Conservation (phyloP, 768 basidiomycete genomes). For the Piloderma croceum region DNA sequence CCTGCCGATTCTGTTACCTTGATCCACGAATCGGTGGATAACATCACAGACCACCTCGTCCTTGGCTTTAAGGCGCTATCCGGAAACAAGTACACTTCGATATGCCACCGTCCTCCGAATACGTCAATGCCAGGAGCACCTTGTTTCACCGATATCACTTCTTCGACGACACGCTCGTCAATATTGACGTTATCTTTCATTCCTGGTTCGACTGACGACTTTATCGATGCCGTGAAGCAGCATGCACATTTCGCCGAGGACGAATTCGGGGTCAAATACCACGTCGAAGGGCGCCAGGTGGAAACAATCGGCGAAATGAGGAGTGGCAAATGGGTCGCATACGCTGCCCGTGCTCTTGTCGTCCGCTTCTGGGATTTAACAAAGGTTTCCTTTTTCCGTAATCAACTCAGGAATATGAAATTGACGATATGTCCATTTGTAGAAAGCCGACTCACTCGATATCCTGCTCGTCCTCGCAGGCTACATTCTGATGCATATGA, state of each 20-base stretch:
- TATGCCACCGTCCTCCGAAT: slow-evolving; percentile 43
- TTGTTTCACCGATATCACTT: slow-evolving; percentile 36
- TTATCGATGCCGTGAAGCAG: slow-evolving; percentile 35
- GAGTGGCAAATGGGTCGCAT: slow-evolving; percentile 84
- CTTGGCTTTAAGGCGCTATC: slow-evolving; percentile 34
- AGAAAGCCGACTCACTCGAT: slow-evolving; percentile 94
- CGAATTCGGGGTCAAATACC: slow-evolving; percentile 42
- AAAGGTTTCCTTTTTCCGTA: slow-evolving; percentile 40
- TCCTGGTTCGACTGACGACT: slow-evolving; percentile 46
- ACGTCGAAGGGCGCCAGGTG: slow-evolving; percentile 40
- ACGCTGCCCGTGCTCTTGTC: slow-evolving; percentile 71
- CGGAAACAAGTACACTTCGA: slow-evolving; percentile 41
- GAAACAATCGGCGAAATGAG: slow-evolving; percentile 68
- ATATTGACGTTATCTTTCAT: slow-evolving; percentile 48
- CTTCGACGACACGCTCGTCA: slow-evolving; percentile 31
- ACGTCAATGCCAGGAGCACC: slow-evolving; percentile 16
- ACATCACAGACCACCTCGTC: slow-evolving; percentile 47
- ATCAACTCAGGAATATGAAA: slow-evolving; percentile 2
- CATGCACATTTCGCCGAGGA: slow-evolving; percentile 28
- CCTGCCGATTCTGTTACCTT: slow-evolving; percentile 29
- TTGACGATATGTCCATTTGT: slow-evolving; percentile 6
- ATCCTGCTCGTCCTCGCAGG: slow-evolving; percentile 91
- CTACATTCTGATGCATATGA: slow-evolving; percentile 92
- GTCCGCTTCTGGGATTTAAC: slow-evolving; percentile 82
- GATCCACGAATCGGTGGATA: slow-evolving; percentile 36